These are phyloP conservation scores for Komagataella pastoris DNA, from an alignment of 805 yeast species.

Conservation along the genomic window DNA sequence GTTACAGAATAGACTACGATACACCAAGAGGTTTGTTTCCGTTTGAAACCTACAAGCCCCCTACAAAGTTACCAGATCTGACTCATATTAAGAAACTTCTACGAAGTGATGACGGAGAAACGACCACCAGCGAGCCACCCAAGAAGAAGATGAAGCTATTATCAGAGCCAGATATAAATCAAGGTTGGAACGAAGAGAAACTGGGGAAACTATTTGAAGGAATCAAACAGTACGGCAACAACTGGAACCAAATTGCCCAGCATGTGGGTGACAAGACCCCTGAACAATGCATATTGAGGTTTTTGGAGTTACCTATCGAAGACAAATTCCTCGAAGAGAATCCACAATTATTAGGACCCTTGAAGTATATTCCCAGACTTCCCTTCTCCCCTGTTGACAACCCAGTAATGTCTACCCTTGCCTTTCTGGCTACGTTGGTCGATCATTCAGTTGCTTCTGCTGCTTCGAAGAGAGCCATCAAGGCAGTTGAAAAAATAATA, in stretches of 20 bases:
- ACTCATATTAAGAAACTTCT: conserved; percentile 12
- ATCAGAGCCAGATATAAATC: conserved; percentile 20
- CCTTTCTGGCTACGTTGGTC: conserved; percentile 74
- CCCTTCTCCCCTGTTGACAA: conserved; percentile 82
- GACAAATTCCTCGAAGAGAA: conserved; percentile 47
- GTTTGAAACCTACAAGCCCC: conserved; percentile 67
- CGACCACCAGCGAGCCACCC: neutral
- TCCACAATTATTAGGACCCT: conserved; percentile 46
- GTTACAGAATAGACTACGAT: conserved; percentile 65
- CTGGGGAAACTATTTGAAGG: conserved; percentile 48
- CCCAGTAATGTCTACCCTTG: conserved; percentile 87
- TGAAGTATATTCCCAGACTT: conserved; percentile 70
- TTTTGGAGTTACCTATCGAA: conserved; percentile 71
- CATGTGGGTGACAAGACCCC: conserved; percentile 57
- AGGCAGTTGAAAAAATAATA: conserved; percentile 29
- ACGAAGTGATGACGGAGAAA: conserved; percentile 2
- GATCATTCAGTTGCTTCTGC: conserved; percentile 80
- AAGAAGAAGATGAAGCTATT: conserved; percentile 20
- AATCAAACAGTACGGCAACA: conserved; percentile 46
- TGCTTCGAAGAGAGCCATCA: conserved; percentile 55
- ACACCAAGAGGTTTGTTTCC: conserved; percentile 91
- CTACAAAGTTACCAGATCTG: conserved; percentile 31
- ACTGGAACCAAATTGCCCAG: conserved; percentile 69
- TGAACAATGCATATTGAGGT: conserved; percentile 70
- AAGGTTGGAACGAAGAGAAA: conserved; percentile 58